Base-by-base conservation (phyloP, 2,329 filamentous ascomycete species). In the Sporothrix pallida region DNA sequence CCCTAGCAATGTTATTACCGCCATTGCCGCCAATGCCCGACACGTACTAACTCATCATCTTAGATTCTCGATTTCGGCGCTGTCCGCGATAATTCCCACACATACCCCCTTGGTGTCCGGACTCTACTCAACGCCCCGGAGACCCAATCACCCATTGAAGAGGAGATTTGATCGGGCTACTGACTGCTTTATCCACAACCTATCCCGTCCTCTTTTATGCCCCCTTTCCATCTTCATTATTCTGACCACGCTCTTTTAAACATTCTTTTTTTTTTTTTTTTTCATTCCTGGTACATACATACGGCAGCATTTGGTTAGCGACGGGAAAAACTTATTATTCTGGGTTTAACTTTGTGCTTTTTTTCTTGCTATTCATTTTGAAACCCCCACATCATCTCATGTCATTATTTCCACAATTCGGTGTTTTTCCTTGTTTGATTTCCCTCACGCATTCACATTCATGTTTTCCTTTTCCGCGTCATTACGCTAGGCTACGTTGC, bases 11-110 rank as follows among this genome's bases (percentile, higher is more conserved):
- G n/a, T 5, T 67, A 46, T 63, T 48, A 20, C 3, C 46, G 31
- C 65, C 71, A 67, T 63, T 48, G n/a, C 3, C 46, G 31, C 65
- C 71, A 67, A 46, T 23, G 2, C 31, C 20, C 54, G 70, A 71
- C 76, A 73, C 60, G 13, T 10, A 12, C 50, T 52, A 62, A 72
- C 75, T 20, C 82, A 85, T 80, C 86, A 79, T 60, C 44, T 75
- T 77, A 98, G 96, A 95, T 99, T 77, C 91, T 99, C 75, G 96
- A 99, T 83, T 99, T 98, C 83, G 96, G 96, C 74, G 96, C 96
- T 76, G 91, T 93, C 67, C 92, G 96, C 77, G 96, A 99, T 79
- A 95, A 95, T 71, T 89, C 94, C 75, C 89, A 93, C 2, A 87
- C 89, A 17, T 90, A 92, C 76, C 89, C 95, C 78, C 89, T 95